These are phyloP conservation scores for Stellera chamaejasme DNA, from an alignment of 345 rosid genomes.

Conservation along the genomic window DNA sequence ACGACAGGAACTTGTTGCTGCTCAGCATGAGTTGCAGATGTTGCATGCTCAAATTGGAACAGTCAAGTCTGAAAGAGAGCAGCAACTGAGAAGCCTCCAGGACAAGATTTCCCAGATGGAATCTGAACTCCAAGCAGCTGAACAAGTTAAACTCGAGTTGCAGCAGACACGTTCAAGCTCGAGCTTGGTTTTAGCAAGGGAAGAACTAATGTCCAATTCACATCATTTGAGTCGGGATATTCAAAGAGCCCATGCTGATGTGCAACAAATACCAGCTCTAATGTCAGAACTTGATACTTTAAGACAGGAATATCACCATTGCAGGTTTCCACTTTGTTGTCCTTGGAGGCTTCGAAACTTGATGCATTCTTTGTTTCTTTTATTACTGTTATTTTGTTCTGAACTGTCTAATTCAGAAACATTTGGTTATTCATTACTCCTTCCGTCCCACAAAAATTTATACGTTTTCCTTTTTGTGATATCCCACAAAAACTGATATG, in stretches of 20 bases:
- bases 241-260: slow-evolving; percentile 65
- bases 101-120: slow-evolving; percentile 79
- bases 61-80: slow-evolving; percentile 74
- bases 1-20: slow-evolving; percentile 81
- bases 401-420: neutral
- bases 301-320: slow-evolving; percentile 86
- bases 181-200: slow-evolving; percentile 56
- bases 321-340: slow-evolving; percentile 51
- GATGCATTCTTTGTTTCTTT: neutral
- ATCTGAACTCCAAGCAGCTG: slow-evolving; percentile 59
- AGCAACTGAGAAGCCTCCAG: slow-evolving; percentile 50
- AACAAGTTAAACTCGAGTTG: slow-evolving; percentile 59
- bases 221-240: slow-evolving; percentile 73
- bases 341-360: slow-evolving; percentile 5
- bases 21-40: slow-evolving; percentile 89
- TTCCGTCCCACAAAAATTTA: too few species aligned
- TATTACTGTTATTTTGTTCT: neutral
- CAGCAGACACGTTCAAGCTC: slow-evolving; percentile 72
- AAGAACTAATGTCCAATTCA: slow-evolving; percentile 69
- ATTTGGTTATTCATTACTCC: neutral
- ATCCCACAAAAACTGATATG: too few species aligned
- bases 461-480: too few species aligned
- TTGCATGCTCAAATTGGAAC: slow-evolving; percentile 64
- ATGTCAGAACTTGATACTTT: slow-evolving; percentile 75
- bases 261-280: slow-evolving; percentile 68